Evolutionary conservation across 805 yeast genomes (phyloP), one percentile per base, ranked within the genome.

Genomic region (Barnettozyma salicaria): DNA sequence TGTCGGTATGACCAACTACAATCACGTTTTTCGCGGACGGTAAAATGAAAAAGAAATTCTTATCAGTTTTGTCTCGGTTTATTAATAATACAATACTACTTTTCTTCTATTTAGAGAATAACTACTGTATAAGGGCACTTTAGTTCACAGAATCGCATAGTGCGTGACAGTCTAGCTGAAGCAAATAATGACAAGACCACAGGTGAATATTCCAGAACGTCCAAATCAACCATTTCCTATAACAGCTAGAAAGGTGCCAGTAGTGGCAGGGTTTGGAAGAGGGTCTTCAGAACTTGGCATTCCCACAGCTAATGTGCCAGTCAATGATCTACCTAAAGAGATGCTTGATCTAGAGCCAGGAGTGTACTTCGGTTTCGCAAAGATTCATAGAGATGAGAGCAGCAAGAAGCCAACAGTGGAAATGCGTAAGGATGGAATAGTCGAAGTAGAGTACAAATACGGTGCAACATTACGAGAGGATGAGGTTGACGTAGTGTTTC

Each of bases 211-310:
- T 12, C 73, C 77, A 6, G 59, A 62, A 4, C 50, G 60, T 0
- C 77, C 76, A 3, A 33, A 38, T 7, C 43, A 64, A 0, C 74
- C 76, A 7, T 66, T 51, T 24, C 89, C 89, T 0, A 65, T 70
- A 1, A 58, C 68, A 4, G 61, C 68, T 5, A 60, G 56, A 12
- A 56, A 60, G 32, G 63, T 79, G 11, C 63, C 64, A 20, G 70
- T 84, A 19, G 68, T 79, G 14, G 69, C 89, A 21, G 98, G 99
- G 0, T 92, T 86, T 61, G 99, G 98, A 6, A 72, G 99, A 37
- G 99, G 99, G 0, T 86, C 97, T 0, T 60, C 92, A 0, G 96
- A 87, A 48, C 68, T 92, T 28, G 97, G 97, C 0, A 82, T 88
- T 30, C 98, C 98, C 3, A 92, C 99, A 0, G 97, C 97, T 6